Conservation (phyloP, 805 yeast genomes). For the Myxozyma udenii region DNA sequence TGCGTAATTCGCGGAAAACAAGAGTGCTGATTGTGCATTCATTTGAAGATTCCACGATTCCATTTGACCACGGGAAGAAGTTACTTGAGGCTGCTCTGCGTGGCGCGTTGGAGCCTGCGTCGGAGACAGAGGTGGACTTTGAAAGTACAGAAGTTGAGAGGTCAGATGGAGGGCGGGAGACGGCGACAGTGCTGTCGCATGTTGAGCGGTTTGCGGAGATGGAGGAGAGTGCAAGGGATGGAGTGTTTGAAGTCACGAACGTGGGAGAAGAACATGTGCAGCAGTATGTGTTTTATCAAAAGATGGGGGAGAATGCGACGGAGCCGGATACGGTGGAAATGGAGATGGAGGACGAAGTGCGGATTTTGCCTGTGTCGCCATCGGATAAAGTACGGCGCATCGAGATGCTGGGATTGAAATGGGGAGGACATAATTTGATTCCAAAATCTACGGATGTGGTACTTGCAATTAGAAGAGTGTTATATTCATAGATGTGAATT, state of each 20-base stretch:
- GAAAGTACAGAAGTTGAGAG: not conserved
- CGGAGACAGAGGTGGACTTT: slow-evolving; percentile 4
- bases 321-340: not conserved
- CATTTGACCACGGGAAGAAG: slow-evolving; percentile 21
- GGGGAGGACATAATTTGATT: slow-evolving; percentile 24
- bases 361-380: not conserved
- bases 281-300: slow-evolving; percentile 17
- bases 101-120: slow-evolving; percentile 12
- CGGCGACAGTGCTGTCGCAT: not conserved
- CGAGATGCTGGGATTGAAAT: slow-evolving; percentile 12
- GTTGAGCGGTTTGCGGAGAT: slow-evolving; percentile 7
- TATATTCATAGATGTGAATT: slow-evolving; percentile 3
- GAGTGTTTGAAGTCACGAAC: slow-evolving; percentile 12
- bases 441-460: slow-evolving; percentile 22
- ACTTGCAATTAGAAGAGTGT: slow-evolving; percentile 11
- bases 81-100: slow-evolving; percentile 17
- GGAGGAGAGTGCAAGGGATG: slow-evolving; percentile 12
- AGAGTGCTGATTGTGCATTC: slow-evolving; percentile 18
- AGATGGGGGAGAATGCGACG: not conserved
- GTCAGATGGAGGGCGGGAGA: not conserved
- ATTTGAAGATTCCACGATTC: slow-evolving; percentile 14
- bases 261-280: slow-evolving; percentile 9
- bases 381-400: slow-evolving; percentile 9
- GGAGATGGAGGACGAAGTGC: slow-evolving; percentile 2
- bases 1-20: slow-evolving; percentile 9